Conservation (phyloP, 2,329 filamentous ascomycete species). For the Chaetomium olivaceum region DNA sequence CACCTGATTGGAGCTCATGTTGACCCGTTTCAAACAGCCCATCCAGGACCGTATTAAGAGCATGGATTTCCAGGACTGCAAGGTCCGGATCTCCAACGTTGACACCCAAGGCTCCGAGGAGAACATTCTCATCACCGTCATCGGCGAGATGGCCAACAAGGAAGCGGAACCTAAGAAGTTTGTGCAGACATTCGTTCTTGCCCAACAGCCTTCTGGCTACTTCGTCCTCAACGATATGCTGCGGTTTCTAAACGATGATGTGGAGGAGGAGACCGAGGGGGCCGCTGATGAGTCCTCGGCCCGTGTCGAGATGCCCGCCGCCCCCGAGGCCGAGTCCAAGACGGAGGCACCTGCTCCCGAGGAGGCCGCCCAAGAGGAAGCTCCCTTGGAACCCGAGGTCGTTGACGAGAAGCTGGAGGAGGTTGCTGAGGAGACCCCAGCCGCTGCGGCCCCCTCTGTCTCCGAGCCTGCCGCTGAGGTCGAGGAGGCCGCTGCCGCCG, state of each 20-base stretch:
- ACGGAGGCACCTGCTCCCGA: slow-evolving; percentile 44
- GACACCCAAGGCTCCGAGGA: slow-evolving; percentile 91
- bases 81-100: slow-evolving; percentile 96
- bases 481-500: slow-evolving; percentile 13
- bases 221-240: slow-evolving; percentile 99
- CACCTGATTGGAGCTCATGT: not conserved
- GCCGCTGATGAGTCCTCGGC: slow-evolving; percentile 35
- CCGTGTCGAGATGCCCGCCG: slow-evolving; percentile 39
- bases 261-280: slow-evolving; percentile 62
- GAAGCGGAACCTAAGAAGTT: slow-evolving; percentile 90
- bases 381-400: slow-evolving; percentile 50
- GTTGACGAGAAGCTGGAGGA: slow-evolving; percentile 79
- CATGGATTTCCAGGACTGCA: slow-evolving; percentile 94
- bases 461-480: slow-evolving; percentile 33
- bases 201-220: slow-evolving; percentile 93
- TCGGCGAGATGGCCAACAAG: slow-evolving; percentile 97
- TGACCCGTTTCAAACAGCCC: slow-evolving; percentile 53
- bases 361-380: slow-evolving; percentile 46
- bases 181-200: slow-evolving; percentile 95
- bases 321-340: slow-evolving; percentile 38
- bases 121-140: slow-evolving; percentile 96
- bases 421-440: slow-evolving; percentile 31
- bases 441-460: slow-evolving; percentile 36
- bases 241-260: slow-evolving; percentile 84
- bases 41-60: slow-evolving; percentile 94